phyloP scores from a whole-genome alignment of 305 asterid species.

The Fraxinus platypoda region DNA sequence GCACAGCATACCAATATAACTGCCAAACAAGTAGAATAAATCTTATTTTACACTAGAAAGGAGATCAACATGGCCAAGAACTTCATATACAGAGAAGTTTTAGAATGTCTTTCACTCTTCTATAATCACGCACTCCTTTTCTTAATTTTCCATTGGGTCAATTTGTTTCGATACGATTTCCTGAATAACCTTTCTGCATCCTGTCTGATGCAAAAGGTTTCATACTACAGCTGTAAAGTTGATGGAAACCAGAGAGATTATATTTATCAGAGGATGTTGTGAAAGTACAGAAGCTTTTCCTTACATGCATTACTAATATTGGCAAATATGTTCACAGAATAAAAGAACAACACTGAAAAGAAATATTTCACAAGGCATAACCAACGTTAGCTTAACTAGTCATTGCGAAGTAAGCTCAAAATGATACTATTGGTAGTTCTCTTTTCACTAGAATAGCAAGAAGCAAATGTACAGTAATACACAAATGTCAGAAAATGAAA shows the following conservation, averaged over 20 bases:
- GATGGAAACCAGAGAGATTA: conserved; percentile 15
- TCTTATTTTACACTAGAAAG: conserved; percentile 9
- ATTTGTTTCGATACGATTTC: conserved; percentile 14
- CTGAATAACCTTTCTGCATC: conserved; percentile 6
- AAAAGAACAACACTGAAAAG: not conserved
- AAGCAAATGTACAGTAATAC: not conserved
- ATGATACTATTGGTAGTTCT: not conserved
- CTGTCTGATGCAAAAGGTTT: conserved; percentile 3
- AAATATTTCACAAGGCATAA: not conserved
- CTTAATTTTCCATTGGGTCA: conserved; percentile 9
- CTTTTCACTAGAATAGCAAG: not conserved
- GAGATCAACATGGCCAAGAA: conserved; percentile 8
- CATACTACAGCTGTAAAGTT: conserved; percentile 10
- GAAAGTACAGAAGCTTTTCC: not conserved
- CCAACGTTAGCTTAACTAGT: not conserved
- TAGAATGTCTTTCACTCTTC: not conserved
- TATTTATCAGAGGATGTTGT: not conserved
- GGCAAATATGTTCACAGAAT: not conserved
- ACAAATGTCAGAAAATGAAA: not conserved
- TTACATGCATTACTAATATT: not conserved
- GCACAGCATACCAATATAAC: not conserved
- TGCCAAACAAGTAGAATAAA: conserved; percentile 1
- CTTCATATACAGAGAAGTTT: conserved; percentile 10
- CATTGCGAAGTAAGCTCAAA: not conserved
- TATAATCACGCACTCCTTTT: not conserved